Percentiles rank a stretch among this genome's conserved stretches.
Conservation (phyloP, 2,329 filamentous ascomycete species). For the Verticillium isaacii region DNA sequence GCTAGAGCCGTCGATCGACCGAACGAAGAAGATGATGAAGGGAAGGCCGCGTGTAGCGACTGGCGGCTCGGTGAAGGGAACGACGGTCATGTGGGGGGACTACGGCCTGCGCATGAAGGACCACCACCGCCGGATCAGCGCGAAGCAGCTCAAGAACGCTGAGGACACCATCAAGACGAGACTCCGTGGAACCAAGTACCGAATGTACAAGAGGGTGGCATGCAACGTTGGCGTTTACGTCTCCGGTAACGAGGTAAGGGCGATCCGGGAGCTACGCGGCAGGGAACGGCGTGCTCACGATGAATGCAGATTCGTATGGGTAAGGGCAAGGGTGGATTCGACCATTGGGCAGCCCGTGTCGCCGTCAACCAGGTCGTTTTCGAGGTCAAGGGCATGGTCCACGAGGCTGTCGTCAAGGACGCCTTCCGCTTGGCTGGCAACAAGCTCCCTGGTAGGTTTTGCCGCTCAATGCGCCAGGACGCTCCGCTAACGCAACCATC, state of each 20-base stretch:
- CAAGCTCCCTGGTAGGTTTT: conserved; percentile 77
- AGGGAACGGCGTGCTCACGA: background rate
- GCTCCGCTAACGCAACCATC: background rate
- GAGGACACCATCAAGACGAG: conserved; percentile 90
- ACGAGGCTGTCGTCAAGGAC: conserved; percentile 92
- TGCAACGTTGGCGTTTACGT: conserved; percentile 95
- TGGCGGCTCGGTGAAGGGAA: conserved; percentile 86
- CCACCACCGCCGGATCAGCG: conserved; percentile 85
- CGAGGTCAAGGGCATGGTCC: conserved; percentile 84
- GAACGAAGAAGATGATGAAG: conserved; percentile 87
- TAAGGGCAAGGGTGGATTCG: conserved; percentile 96
- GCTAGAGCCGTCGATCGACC: conserved; percentile 72
- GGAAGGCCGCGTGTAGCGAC: conserved; percentile 84
- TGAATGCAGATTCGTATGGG: conserved; percentile 78
- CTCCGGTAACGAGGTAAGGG: conserved; percentile 79
- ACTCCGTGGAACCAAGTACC: conserved; percentile 85
- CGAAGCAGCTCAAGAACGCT: conserved; percentile 80
- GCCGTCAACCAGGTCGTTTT: conserved; percentile 89
- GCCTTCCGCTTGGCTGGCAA: conserved; percentile 91
- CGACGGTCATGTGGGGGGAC: conserved; percentile 93
- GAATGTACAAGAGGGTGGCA: conserved; percentile 83
- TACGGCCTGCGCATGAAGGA: conserved; percentile 92
- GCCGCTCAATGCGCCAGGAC: background rate
- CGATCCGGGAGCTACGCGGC: background rate
- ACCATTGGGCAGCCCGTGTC: conserved; percentile 90